phyloP scores from a whole-genome alignment of 1,284 basidiomycete species.

The Ceratobasidium sp. region DNA sequence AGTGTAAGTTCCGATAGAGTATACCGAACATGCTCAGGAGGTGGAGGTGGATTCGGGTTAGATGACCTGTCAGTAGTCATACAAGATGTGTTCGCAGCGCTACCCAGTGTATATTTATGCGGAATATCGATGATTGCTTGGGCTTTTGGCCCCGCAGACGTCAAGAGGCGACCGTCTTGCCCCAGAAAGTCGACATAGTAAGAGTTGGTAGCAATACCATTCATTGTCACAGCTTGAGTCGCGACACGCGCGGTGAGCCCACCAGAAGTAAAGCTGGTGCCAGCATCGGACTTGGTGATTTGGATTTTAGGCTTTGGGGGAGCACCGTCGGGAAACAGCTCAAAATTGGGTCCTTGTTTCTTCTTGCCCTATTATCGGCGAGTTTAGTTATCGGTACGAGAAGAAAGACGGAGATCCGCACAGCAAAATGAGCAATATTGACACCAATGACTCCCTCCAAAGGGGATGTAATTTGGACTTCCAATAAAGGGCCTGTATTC shows the following conservation, averaged over 20 bases:
- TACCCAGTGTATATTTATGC: constrained; percentile 69
- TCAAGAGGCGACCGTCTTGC: constrained; percentile 51
- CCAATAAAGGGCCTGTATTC: constrained; percentile 65
- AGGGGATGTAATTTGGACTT: constrained; percentile 72
- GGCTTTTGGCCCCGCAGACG: constrained; percentile 70
- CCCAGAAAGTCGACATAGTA: constrained; percentile 51
- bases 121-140: constrained; percentile 77
- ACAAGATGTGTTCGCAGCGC: constrained; percentile 72
- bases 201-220: constrained; percentile 52
- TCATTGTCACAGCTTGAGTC: constrained; percentile 53
- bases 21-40: constrained; percentile 68
- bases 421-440: constrained; percentile 72
- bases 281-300: constrained; percentile 58
- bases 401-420: constrained; percentile 34
- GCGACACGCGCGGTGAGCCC: constrained; percentile 62
- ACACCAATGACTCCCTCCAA: constrained; percentile 76
- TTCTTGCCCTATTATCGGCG: constrained; percentile 52
- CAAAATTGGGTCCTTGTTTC: constrained; percentile 62
- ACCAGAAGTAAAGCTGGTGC: constrained; percentile 60
- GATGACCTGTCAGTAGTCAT: constrained; percentile 69
- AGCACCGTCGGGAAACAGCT: constrained; percentile 73
- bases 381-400: constrained; percentile 7
- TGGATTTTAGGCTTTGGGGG: constrained; percentile 62
- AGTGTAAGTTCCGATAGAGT: constrained; percentile 76
- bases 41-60: constrained; percentile 65